Percentiles rank a stretch among this genome's conserved stretches.
Evolutionary conservation across 2,329 filamentous ascomycete species (phyloP).

Genomic region (Microdochium bolleyi): DNA sequence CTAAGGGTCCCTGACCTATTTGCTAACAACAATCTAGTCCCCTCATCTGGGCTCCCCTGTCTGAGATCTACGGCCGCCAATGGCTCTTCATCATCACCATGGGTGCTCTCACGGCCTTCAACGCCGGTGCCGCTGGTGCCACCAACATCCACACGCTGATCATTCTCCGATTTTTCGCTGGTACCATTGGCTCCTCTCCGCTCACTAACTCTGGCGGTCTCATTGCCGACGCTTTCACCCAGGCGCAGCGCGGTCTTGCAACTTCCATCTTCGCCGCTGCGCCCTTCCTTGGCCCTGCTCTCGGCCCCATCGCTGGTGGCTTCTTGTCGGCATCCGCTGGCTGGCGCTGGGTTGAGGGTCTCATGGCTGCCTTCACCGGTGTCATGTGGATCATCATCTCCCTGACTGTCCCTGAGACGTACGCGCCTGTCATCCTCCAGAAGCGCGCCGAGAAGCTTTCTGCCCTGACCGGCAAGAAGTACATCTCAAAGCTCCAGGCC

Average conservation of each 20-base stretch:
- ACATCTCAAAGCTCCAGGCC: conserved; percentile 43
- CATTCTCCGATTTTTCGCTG: conserved; percentile 53
- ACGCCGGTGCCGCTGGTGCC: conserved; percentile 43
- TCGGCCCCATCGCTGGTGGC: conserved; percentile 58
- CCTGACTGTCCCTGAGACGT: conserved; percentile 50
- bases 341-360: conserved; percentile 64
- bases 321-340: conserved; percentile 57
- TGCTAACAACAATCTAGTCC: conserved; percentile 21
- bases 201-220: conserved; percentile 49
- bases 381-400: conserved; percentile 47
- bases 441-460: conserved; percentile 43
- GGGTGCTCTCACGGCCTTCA: conserved; percentile 47
- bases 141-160: conserved; percentile 46
- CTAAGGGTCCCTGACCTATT: conserved; percentile 1
- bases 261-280: conserved; percentile 57
- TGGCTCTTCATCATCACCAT: conserved; percentile 48
- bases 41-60: conserved; percentile 58
- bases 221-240: conserved; percentile 50
- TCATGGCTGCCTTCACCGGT: conserved; percentile 57
- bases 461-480: conserved; percentile 44
- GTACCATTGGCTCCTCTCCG: conserved; percentile 47
- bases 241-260: conserved; percentile 42
- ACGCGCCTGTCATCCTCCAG: conserved; percentile 49
- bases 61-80: conserved; percentile 51
- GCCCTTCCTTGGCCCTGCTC: conserved; percentile 57